Evolutionary conservation across 768 basidiomycete species (phyloP).

Genomic region (Serpula lacrymans): DNA sequence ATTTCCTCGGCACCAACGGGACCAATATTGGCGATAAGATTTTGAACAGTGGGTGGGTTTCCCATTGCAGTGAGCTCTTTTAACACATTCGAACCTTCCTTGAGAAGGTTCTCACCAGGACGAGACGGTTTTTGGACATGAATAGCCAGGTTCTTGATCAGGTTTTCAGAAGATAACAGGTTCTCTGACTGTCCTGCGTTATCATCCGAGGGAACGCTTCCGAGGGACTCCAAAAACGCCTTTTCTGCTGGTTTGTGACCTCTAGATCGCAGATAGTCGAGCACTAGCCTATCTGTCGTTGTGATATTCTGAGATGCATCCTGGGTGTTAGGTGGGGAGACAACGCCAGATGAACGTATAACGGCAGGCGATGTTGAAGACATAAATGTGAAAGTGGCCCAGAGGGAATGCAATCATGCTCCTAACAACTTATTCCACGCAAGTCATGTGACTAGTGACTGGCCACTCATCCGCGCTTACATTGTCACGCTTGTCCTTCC

Average conservation of each 20-base stretch:
- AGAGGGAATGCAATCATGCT: no score
- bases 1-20: conserved; percentile 80
- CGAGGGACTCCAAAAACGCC: conserved; percentile 37
- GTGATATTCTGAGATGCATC: conserved; percentile 16
- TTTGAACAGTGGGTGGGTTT: conserved; percentile 70
- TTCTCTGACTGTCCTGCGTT: conserved; percentile 29
- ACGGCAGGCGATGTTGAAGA: conserved; percentile 30
- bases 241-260: conserved; percentile 46
- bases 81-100: conserved; percentile 61
- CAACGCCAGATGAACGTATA: conserved; percentile 27
- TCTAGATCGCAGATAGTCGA: conserved; percentile 47
- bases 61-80: conserved; percentile 68
- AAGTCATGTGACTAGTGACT: no score
- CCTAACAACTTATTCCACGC: no score
- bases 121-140: conserved; percentile 66
- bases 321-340: conserved; percentile 29
- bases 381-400: no score
- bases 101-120: conserved; percentile 68
- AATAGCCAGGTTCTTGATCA: conserved; percentile 55
- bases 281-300: conserved; percentile 37
- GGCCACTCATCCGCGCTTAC: no score
- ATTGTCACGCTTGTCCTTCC: no score
- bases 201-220: conserved; percentile 29
- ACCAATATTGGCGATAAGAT: conserved; percentile 73
- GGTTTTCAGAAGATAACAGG: conserved; percentile 45